These are phyloP conservation scores for Gossypium longicalyx DNA, from an alignment of 345 rosid genomes.

Conservation along the genomic window DNA sequence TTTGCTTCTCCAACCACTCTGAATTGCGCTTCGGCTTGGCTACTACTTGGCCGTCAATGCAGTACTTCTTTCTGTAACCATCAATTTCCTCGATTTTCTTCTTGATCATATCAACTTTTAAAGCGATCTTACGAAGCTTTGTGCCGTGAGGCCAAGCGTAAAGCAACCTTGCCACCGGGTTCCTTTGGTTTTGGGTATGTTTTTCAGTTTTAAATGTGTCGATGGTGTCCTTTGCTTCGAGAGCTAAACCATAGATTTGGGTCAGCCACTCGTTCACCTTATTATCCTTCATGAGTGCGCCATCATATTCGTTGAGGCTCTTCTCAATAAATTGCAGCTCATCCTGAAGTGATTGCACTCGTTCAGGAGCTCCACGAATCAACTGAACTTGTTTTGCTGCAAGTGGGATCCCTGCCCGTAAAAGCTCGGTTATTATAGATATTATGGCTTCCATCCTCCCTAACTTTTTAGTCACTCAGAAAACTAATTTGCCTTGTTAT, in stretches of 20 bases:
- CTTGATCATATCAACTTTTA: neutral
- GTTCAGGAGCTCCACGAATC: neutral
- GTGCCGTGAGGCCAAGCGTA: neutral
- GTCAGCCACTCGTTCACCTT: neutral
- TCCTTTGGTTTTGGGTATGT: neutral
- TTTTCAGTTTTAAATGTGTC: neutral
- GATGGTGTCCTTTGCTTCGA: neutral
- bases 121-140: neutral
- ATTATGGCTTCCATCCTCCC: neutral
- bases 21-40: neutral
- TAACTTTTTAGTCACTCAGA: neutral
- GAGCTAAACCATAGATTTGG: neutral
- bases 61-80: neutral
- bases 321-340: neutral
- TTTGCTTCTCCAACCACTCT: constrained; percentile 1
- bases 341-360: neutral
- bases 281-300: neutral
- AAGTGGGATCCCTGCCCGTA: neutral
- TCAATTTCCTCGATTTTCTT: neutral
- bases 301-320: neutral
- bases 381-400: neutral
- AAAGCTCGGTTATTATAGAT: neutral
- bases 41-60: neutral
- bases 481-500: neutral
- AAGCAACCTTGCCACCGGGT: neutral